Percentiles rank a stretch among this genome's conserved stretches.
These are phyloP conservation scores for Ceratocystis smalleyi DNA, from an alignment of 2,329 filamentous ascomycete species.

Conservation along the genomic window DNA sequence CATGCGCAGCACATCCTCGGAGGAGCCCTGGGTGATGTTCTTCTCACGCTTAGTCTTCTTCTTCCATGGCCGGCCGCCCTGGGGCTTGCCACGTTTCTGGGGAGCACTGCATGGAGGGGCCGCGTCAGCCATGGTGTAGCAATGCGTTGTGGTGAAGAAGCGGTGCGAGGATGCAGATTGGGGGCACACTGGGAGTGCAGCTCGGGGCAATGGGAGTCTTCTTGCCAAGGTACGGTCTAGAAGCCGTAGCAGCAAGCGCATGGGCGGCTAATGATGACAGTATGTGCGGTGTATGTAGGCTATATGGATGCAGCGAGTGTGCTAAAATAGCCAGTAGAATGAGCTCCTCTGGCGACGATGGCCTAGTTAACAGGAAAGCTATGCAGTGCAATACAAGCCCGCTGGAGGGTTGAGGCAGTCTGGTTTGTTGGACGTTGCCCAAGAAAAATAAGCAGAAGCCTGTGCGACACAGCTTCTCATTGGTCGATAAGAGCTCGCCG, in stretches of 20 bases:
- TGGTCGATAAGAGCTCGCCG: neutral
- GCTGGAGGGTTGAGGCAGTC: too few relatives aligned
- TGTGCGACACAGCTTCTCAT: neutral
- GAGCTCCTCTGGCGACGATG: neutral
- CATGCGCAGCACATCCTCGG: slow-evolving; percentile 49
- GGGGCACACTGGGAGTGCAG: neutral
- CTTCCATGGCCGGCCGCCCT: slow-evolving; percentile 17
- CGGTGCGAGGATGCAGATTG: neutral
- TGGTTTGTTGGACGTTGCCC: neutral
- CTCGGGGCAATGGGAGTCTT: neutral
- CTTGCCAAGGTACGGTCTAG: slow-evolving; percentile 2
- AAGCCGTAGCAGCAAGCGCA: slow-evolving; percentile 1
- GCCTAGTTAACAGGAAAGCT: too few relatives aligned
- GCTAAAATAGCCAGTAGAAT: neutral
- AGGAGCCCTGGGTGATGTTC: slow-evolving; percentile 45
- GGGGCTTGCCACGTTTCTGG: slow-evolving; percentile 15
- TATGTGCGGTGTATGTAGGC: neutral
- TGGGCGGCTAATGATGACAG: slow-evolving; percentile 2
- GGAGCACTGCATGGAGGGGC: slow-evolving; percentile 4
- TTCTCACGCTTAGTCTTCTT: slow-evolving; percentile 41
- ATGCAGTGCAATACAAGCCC: too few relatives aligned
- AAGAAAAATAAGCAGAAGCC: neutral
- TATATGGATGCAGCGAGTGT: neutral
- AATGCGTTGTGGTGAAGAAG: neutral
- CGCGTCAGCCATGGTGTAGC: slow-evolving; percentile 1